Evolutionary conservation across 2,329 filamentous ascomycete genomes (phyloP).

Genomic region (Stagonosporopsis rhizophila): DNA sequence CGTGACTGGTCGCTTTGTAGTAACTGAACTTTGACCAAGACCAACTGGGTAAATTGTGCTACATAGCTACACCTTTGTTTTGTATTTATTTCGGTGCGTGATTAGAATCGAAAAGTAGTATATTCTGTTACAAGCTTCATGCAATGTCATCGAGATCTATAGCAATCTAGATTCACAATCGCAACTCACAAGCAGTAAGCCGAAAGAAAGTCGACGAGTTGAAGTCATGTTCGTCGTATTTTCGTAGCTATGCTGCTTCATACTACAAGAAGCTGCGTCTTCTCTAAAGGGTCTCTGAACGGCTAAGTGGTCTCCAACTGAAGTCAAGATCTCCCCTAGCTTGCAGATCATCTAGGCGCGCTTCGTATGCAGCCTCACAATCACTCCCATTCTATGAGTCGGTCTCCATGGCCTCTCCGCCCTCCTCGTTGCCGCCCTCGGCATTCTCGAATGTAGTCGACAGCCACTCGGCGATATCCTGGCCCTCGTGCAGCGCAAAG

Average conservation of each 20-base stretch:
- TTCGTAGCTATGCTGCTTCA: slow-evolving; percentile 24
- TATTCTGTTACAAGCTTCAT: background rate
- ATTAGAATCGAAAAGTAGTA: background rate
- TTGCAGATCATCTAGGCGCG: slow-evolving; percentile 2
- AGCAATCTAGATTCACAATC: background rate
- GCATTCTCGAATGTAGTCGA: slow-evolving; percentile 68
- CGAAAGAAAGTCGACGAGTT: background rate
- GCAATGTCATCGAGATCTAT: background rate
- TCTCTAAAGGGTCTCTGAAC: background rate
- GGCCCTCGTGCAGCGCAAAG: slow-evolving; percentile 90
- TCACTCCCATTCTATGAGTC: slow-evolving; percentile 47
- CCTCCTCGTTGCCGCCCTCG: slow-evolving; percentile 47
- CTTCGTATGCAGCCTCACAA: background rate
- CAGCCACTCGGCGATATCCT: slow-evolving; percentile 84
- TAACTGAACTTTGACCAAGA: background rate
- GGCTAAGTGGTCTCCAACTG: background rate
- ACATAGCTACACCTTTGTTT: background rate
- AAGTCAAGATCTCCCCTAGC: background rate
- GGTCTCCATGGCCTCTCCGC: slow-evolving; percentile 62
- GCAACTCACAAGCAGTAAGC: background rate
- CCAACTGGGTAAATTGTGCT: background rate
- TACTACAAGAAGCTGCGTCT: background rate
- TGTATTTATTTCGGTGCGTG: background rate
- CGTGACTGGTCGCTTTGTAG: background rate
- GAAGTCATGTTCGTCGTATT: slow-evolving; percentile 31